Percentiles rank a stretch among this genome's conserved stretches.
Evolutionary conservation across 768 basidiomycete species (phyloP).

Genomic region (Mycena belliarum): DNA sequence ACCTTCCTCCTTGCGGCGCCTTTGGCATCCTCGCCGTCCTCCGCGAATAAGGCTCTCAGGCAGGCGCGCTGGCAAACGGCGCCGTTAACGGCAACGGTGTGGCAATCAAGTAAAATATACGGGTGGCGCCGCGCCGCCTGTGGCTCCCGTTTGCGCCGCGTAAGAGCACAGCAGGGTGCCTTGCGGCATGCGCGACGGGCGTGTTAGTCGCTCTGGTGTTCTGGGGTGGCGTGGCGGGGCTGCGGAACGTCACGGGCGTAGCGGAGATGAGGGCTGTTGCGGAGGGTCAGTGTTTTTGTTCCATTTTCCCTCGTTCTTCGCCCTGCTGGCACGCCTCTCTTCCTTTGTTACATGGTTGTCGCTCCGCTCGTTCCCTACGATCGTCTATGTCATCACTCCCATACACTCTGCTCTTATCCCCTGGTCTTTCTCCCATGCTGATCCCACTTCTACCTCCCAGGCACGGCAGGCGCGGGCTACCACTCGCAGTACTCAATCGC

Average conservation of each 20-base stretch:
- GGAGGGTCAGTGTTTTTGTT: constrained; percentile 9
- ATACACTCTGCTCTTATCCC: too few species aligned
- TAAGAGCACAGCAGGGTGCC: constrained; percentile 29
- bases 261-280: constrained; percentile 22
- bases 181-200: constrained; percentile 19
- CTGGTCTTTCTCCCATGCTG: too few species aligned
- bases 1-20: constrained; percentile 47
- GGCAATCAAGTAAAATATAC: constrained; percentile 11
- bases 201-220: constrained; percentile 18
- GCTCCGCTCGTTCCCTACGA: too few species aligned
- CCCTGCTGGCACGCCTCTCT: too few species aligned
- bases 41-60: neutral
- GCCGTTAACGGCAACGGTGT: too few species aligned
- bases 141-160: constrained; percentile 20
- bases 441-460: neutral
- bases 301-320: neutral
- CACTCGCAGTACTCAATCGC: constrained; percentile 24
- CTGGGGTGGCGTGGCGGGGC: constrained; percentile 15
- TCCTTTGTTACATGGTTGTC: too few species aligned
- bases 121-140: constrained; percentile 12
- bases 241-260: constrained; percentile 8
- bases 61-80: neutral
- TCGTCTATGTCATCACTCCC: too few species aligned
- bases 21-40: constrained; percentile 25
- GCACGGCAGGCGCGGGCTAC: neutral